Evolutionary conservation across 2,329 filamentous ascomycete genomes (phyloP).

Genomic region (Cadophora luteo-olivacea): DNA sequence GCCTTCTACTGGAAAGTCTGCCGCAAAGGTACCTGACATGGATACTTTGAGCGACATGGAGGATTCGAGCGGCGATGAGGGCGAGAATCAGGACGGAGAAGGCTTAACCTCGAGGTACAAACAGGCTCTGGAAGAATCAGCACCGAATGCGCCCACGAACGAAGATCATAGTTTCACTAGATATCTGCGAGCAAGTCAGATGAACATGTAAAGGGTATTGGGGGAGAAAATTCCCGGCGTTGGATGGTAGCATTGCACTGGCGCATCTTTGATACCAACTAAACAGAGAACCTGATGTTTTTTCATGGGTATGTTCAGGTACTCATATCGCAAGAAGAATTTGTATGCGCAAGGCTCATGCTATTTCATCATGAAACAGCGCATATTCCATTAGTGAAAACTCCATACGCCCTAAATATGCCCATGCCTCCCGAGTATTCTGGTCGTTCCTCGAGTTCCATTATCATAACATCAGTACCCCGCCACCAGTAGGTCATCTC

Average conservation of each 20-base stretch:
- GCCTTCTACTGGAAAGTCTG: constrained; percentile 45
- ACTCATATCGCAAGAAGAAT: neutral
- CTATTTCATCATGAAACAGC: neutral
- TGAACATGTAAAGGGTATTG: constrained; percentile 39
- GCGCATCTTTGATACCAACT: constrained; percentile 42
- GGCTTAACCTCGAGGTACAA: constrained; percentile 79
- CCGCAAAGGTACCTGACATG: constrained; percentile 45
- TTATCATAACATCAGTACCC: constrained; percentile 1
- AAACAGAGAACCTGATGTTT: constrained; percentile 18
- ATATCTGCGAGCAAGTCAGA: constrained; percentile 45
- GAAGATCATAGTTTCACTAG: constrained; percentile 46
- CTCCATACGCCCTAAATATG: constrained; percentile 28
- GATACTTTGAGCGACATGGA: constrained; percentile 46
- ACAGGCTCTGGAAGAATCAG: constrained; percentile 69
- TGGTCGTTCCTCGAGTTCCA: neutral
- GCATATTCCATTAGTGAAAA: constrained; percentile 2
- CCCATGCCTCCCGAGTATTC: constrained; percentile 1
- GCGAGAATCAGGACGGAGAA: constrained; percentile 64
- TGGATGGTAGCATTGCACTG: constrained; percentile 40
- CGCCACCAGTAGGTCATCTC: constrained; percentile 59
- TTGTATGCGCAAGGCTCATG: neutral
- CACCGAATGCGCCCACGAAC: constrained; percentile 44
- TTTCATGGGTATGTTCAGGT: neutral
- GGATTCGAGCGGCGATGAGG: constrained; percentile 62
- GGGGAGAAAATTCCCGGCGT: constrained; percentile 29